A percentile compares a stretch with the other conserved stretches of the same genome.
Evolutionary conservation across 306 rosid species (phyloP).

Genomic region (Oxytropis ochrocephala): DNA sequence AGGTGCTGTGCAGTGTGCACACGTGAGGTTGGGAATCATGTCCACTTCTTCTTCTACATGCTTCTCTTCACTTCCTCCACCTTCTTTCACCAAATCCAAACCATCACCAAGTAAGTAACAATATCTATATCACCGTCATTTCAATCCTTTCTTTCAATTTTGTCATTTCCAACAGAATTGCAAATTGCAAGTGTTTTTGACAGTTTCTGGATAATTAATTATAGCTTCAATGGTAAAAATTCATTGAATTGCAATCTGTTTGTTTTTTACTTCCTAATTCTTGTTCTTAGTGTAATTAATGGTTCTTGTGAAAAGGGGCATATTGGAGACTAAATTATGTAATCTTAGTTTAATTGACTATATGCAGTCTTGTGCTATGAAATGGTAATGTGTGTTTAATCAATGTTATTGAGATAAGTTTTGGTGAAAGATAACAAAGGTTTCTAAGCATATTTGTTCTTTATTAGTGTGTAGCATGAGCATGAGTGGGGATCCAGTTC

Average conservation of each 20-base stretch:
- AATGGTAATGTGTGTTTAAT: not conserved
- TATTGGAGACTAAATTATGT: not conserved
- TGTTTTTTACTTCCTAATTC: not conserved
- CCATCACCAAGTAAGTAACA: conserved; percentile 42
- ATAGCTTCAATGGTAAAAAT: too few relatives aligned
- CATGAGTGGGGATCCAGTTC: conserved; percentile 74
- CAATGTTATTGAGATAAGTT: not conserved
- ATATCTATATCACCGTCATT: not conserved
- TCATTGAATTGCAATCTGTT: not conserved
- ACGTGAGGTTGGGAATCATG: conserved; percentile 37
- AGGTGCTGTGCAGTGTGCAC: too few relatives aligned
- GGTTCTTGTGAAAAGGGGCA: not conserved
- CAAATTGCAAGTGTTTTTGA: not conserved
- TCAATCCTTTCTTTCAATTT: not conserved
- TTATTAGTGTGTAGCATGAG: conserved; percentile 61
- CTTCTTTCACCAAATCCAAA: conserved; percentile 45
- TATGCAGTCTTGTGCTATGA: not conserved
- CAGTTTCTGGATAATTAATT: not conserved
- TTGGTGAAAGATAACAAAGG: not conserved
- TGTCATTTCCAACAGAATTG: not conserved
- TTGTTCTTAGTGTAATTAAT: not conserved
- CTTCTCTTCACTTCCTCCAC: conserved; percentile 37
- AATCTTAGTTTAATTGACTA: not conserved
- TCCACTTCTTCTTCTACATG: conserved; percentile 29
- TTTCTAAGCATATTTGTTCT: conserved; percentile 13